Conservation (phyloP, 805 yeast genomes). For the Candida hungchunana region DNA sequence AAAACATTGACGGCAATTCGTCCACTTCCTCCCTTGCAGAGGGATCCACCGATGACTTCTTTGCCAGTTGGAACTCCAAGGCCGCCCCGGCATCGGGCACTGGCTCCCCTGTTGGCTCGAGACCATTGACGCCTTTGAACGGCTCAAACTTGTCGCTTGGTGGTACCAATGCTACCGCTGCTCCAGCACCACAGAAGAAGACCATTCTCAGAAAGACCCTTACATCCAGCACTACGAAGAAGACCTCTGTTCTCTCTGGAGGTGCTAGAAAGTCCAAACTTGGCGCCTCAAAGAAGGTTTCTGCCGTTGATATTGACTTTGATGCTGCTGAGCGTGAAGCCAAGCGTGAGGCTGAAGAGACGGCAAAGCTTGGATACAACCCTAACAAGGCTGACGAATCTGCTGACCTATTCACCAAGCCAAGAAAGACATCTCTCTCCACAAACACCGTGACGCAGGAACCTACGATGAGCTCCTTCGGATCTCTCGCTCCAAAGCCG, state of each 20-base stretch:
- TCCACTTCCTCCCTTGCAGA: conserved; percentile 30
- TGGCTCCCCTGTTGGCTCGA: conserved; percentile 30
- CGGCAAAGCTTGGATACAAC: conserved; percentile 39
- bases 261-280: conserved; percentile 54
- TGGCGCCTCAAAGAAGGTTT: conserved; percentile 53
- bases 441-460: conserved; percentile 21
- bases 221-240: conserved; percentile 29
- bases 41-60: conserved; percentile 74
- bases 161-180: conserved; percentile 3
- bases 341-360: conserved; percentile 71
- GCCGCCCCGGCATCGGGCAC: conserved; percentile 40
- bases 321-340: conserved; percentile 76
- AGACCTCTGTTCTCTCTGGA: conserved; percentile 46
- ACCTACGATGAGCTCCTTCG: conserved; percentile 5
- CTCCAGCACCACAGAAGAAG: conserved; percentile 25
- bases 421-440: conserved; percentile 11
- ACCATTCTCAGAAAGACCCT: conserved; percentile 29
- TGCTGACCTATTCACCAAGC: conserved; percentile 11
- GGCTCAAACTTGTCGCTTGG: conserved; percentile 9
- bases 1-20: conserved; percentile 37
- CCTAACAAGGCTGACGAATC: conserved; percentile 27
- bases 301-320: conserved; percentile 51
- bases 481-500: neutral
- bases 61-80: conserved; percentile 79
- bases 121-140: conserved; percentile 27